Base-by-base conservation (phyloP, 2,329 filamentous ascomycete genomes). In the Immersiporthe knoxdaviesiana region DNA sequence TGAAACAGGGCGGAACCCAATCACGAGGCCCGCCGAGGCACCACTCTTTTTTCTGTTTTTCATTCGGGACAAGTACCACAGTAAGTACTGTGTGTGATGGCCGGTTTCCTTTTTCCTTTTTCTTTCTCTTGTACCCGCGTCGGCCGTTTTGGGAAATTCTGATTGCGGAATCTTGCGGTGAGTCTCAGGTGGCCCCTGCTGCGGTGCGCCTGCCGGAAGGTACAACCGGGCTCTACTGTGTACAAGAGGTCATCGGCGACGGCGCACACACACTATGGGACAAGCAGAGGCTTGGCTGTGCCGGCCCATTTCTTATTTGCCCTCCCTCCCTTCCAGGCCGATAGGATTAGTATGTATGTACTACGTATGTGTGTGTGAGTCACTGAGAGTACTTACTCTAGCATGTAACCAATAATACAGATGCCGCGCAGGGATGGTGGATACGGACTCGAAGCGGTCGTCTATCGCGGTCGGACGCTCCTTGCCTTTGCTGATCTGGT, bases 181-280 rank as follows among this genome's bases (percentile, higher is more conserved):
- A 65, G 63, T 65, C 63, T 65, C 63, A 65, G 63, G 63, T 65
- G 52, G 63, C 63, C 58, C n/a, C n/a, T 56, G 32, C n/a, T 56
- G 32, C 7, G 52, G 24, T 56, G 52, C 27, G 52, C 27, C 27
- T 54, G 24, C n/a, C 52, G 27, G 12, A 27, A 56, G 24, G 24
- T 30, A 56, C 52, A 47, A 47, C n/a, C 44, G 21, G 52, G 27
- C 30, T 56, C 50, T 30, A 56, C n/a, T n/a, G n/a, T n/a, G n/a
- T n/a, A n/a, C n/a, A n/a, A 21, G n/a, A 21, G 52, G 52, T 14
- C 27, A 32, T 56, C 24, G 14, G 30, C 24, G 24, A 30, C 27
- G 41, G 24, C 27, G 12, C n/a, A n/a, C n/a, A n/a, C n/a, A n/a
- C n/a, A n/a, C n/a, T n/a, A 18, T 30, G 27, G 24, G 52, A 56